These are phyloP conservation scores for Spergularia bocconei DNA, from an alignment of 148 eudicot species.

Conservation along the genomic window DNA sequence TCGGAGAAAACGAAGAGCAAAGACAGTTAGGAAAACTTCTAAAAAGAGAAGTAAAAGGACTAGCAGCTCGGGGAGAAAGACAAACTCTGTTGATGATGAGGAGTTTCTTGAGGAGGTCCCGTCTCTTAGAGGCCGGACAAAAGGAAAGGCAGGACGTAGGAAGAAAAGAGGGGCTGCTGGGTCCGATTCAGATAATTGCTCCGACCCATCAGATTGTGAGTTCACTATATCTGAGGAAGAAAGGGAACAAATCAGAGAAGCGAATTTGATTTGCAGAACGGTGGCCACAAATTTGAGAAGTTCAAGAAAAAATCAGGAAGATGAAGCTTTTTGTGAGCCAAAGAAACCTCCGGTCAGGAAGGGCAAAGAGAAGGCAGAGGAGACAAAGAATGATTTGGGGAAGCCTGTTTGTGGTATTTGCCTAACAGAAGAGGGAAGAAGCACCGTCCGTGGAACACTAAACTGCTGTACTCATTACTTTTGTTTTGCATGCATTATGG, in stretches of 20 bases:
- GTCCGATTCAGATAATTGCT: conserved; percentile 69
- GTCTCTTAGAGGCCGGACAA: conserved; percentile 30
- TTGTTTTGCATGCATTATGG: conserved; percentile 91
- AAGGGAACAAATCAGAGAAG: conserved; percentile 82
- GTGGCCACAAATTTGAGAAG: conserved; percentile 46
- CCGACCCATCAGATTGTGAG: conserved; percentile 66
- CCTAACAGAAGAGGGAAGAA: conserved; percentile 84
- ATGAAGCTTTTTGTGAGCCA: conserved; percentile 30
- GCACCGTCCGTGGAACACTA: conserved; percentile 67
- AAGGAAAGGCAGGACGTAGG: conserved; percentile 31
- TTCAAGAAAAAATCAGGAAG: conserved; percentile 46
- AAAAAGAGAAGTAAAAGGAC: conserved; percentile 34
- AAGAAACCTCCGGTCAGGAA: conserved; percentile 51
- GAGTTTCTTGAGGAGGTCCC: conserved; percentile 30
- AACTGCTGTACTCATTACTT: conserved; percentile 91
- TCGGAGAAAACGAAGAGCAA: conserved; percentile 33
- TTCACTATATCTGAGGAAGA: conserved; percentile 97
- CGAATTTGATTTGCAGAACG: conserved; percentile 51
- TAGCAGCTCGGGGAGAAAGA: conserved; percentile 29
- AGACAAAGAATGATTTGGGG: conserved; percentile 45
- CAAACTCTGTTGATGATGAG: conserved; percentile 28
- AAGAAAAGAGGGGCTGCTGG: conserved; percentile 41
- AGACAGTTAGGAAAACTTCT: conserved; percentile 34
- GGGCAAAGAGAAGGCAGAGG: conserved; percentile 80
- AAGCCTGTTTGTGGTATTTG: conserved; percentile 94